Base-by-base conservation (phyloP, 148 eudicot genomes). In the Nepenthes gracilis region DNA sequence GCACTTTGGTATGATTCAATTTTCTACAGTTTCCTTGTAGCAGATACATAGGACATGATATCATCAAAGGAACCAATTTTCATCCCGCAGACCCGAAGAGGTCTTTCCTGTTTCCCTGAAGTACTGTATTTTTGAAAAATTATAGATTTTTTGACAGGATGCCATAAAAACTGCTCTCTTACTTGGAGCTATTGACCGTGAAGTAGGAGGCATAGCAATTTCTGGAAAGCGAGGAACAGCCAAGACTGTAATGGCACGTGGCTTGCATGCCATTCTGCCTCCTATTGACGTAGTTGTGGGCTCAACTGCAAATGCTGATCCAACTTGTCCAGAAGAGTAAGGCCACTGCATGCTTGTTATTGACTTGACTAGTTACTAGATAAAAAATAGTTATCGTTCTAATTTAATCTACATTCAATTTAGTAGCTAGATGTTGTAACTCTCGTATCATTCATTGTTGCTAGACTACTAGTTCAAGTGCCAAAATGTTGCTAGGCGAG, bases 181-280 rank as follows among this genome's bases (percentile, higher is more conserved):
- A 63, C 99, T 88, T 75, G 98, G 96, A 67, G 99, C 99, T 37
- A 79, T 79, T 74, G 99, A 93, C 75, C 87, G 99, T 59, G 96
- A 88, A 72, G 77, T 93, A 52, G 99, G 99, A 66, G 98, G 99
- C 37, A 86, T 93, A 67, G 96, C 95, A 50, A 88, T 93, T 45
- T 88, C 91, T 48, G 99, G 96, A 55, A 93, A 86, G 77, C 74
- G 99, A 59, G 98, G 98, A 74, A 93, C 99, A 14, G 99, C 99
- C 9, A 93, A 93, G 75, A 93, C 99, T 54, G 90, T 93, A 35
- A 93, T 93, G 98, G 89, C 99, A 43, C 95, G 99, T 53, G 99
- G 99, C 47, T 81, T 93, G 69, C 99, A 93, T 74, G 99, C 91
- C 12, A 80, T 93, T 82, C 84, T 93, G 54, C 99, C 99, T 12